phyloP scores from a whole-genome alignment of 768 basidiomycete species.

The Tephrocybe sp. region DNA sequence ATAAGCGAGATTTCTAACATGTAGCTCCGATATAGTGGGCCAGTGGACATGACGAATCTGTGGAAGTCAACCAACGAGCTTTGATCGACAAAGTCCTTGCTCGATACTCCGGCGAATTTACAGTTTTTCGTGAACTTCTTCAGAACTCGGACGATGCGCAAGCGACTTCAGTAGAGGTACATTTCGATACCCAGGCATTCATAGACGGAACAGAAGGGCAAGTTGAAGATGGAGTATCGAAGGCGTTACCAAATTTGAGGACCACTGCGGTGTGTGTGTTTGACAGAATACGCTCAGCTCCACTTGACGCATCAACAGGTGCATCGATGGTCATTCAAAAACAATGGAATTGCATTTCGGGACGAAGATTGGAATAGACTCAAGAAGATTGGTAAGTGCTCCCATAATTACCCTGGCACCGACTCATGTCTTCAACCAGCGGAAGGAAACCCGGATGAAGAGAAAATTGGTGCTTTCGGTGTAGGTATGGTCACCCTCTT shows the following conservation, averaged over 20 bases:
- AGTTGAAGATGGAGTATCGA: conserved; percentile 8
- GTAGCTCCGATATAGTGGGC: conserved; percentile 39
- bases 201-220: conserved; percentile 30
- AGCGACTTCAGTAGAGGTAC: conserved; percentile 73
- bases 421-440: conserved; percentile 41
- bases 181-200: conserved; percentile 66
- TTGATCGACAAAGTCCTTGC: conserved; percentile 96
- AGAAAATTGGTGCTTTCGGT: conserved; percentile 94
- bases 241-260: conserved; percentile 61
- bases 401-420: background rate
- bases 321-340: conserved; percentile 81
- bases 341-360: conserved; percentile 82
- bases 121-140: conserved; percentile 78
- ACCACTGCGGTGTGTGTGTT: conserved; percentile 49
- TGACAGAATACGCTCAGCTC: background rate
- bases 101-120: conserved; percentile 93
- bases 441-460: conserved; percentile 91
- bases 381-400: conserved; percentile 76
- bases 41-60: conserved; percentile 71
- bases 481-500: conserved; percentile 51
- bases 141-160: conserved; percentile 96
- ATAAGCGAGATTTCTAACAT: background rate
- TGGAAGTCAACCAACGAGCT: conserved; percentile 95
- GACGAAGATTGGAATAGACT: conserved; percentile 87
- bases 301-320: conserved; percentile 43